A percentile compares a stretch with the other conserved stretches of the same genome.
These are phyloP conservation scores for Neofusicoccum sp. DNA, from an alignment of 2,329 filamentous ascomycete genomes.

Conservation along the genomic window DNA sequence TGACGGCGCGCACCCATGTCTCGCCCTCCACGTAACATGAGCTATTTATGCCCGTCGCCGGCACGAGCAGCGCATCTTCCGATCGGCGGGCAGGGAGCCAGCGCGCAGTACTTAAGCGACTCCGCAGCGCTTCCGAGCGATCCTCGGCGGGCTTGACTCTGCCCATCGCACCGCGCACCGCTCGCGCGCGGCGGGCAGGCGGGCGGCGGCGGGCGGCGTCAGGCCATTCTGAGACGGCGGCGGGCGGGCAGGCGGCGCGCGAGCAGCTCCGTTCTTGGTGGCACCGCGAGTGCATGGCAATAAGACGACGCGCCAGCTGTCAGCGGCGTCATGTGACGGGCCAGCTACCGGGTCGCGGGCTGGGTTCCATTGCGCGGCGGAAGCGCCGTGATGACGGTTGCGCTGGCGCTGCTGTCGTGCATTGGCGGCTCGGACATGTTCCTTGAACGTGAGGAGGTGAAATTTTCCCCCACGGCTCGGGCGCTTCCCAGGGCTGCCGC, in stretches of 20 bases:
- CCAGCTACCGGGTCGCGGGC: constrained; percentile 1
- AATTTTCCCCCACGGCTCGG: neutral
- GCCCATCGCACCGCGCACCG: neutral
- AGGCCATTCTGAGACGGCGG: constrained; percentile 8
- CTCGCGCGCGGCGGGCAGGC: neutral
- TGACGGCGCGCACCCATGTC: neutral
- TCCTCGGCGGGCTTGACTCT: neutral
- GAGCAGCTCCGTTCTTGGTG: neutral
- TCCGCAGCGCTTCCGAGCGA: neutral
- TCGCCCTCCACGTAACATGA: neutral
- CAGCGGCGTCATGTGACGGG: constrained; percentile 2
- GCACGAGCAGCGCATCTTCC: neutral
- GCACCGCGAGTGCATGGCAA: neutral
- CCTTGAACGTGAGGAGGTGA: neutral
- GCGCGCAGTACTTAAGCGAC: neutral
- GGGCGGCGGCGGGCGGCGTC: neutral
- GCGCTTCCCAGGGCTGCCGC: neutral
- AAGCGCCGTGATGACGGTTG: constrained; percentile 12
- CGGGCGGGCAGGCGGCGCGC: neutral
- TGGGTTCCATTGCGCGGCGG: constrained; percentile 9
- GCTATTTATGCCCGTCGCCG: constrained; percentile 6
- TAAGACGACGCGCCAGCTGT: neutral
- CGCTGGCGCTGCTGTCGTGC: constrained; percentile 11
- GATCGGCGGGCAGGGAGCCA: constrained; percentile 2
- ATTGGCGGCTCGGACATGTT: constrained; percentile 3